phyloP scores from a whole-genome alignment of 169 alveolate species.

The Eimeria falciformis region DNA sequence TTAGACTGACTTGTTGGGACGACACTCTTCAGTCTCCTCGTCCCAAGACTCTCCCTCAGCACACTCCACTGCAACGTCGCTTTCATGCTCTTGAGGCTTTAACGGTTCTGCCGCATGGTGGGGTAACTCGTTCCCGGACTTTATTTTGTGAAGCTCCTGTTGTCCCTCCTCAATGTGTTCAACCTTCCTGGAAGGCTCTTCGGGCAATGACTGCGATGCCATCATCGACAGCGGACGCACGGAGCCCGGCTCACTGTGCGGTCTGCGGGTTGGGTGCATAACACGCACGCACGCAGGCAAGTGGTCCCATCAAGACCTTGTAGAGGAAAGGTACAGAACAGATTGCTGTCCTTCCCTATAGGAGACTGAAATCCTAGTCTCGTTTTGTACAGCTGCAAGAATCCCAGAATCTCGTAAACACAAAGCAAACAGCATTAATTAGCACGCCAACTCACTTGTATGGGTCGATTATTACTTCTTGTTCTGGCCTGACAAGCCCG shows the following conservation, averaged over 20 bases:
- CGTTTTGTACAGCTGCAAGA: too few relatives aligned
- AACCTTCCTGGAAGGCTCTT: too few relatives aligned
- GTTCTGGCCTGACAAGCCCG: conserved; percentile 31
- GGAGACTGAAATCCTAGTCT: too few relatives aligned
- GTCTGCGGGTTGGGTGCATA: not conserved
- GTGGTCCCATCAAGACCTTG: too few relatives aligned
- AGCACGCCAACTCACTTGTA: not conserved
- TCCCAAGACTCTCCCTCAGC: conserved; percentile 38
- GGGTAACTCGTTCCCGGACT: not conserved
- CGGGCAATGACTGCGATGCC: too few relatives aligned
- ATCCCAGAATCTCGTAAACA: too few relatives aligned
- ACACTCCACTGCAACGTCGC: conserved; percentile 27
- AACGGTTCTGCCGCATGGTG: not conserved
- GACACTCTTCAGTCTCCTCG: not conserved
- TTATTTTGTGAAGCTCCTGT: not conserved
- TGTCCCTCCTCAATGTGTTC: not conserved
- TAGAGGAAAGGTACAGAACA: too few relatives aligned
- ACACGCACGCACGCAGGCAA: too few relatives aligned
- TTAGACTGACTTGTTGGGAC: not conserved
- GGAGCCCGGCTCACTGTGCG: conserved; percentile 46
- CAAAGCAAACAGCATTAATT: too few relatives aligned
- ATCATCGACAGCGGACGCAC: conserved; percentile 2
- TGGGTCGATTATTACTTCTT: not conserved
- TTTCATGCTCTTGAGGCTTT: not conserved
- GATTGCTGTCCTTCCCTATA: too few relatives aligned